Percentiles rank a stretch among this genome's conserved stretches.
These are phyloP conservation scores for Cnidoscolus chayamansa DNA, from an alignment of 441 rosid genomes.

Conservation along the genomic window DNA sequence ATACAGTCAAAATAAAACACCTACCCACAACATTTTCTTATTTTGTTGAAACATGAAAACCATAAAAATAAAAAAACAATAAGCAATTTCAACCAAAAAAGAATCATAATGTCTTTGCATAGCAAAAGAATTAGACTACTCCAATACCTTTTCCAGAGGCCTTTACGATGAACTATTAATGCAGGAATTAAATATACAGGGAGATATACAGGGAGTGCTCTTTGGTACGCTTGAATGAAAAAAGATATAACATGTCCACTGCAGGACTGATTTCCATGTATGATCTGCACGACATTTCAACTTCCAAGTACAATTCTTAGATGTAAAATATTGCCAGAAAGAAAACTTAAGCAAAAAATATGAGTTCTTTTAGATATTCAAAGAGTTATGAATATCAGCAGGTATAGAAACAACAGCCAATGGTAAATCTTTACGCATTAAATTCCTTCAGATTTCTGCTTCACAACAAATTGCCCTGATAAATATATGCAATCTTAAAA, in stretches of 20 bases:
- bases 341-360: constrained; percentile 1
- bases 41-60: not conserved
- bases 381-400: not conserved
- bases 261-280: constrained; percentile 87
- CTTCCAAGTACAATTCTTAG: constrained; percentile 5
- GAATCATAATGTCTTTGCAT: not conserved
- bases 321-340: not conserved
- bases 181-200: constrained; percentile 93
- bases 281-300: constrained; percentile 51
- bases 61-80: not conserved
- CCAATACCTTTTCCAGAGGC: constrained; percentile 63
- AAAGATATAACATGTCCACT: constrained; percentile 54
- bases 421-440: not conserved
- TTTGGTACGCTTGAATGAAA: constrained; percentile 70
- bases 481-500: not conserved
- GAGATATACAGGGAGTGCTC: constrained; percentile 85
- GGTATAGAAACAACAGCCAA: not conserved
- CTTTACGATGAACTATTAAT: constrained; percentile 85
- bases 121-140: constrained; percentile 8
- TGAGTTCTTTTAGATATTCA: not conserved
- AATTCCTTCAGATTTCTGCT: not conserved
- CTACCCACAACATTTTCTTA: not conserved
- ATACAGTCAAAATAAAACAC: not conserved
- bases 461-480: not conserved
- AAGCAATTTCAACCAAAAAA: not conserved